These are phyloP conservation scores for Chlorella vulgaris DNA, from an alignment of 139 green algal genomes.

Conservation along the genomic window DNA sequence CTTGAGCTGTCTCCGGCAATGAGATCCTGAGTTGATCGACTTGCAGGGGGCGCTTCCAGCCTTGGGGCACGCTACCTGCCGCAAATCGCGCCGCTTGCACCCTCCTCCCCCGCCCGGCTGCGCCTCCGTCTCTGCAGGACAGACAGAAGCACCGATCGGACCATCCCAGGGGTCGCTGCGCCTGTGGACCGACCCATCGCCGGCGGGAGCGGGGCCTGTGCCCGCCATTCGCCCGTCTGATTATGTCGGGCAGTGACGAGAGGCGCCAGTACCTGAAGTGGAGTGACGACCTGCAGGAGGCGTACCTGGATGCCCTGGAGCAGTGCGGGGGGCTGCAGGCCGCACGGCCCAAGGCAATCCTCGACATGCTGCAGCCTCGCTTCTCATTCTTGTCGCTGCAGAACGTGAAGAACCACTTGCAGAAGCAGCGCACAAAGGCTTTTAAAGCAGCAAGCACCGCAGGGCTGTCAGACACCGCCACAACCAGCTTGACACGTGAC, in stretches of 20 bases:
- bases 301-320: constrained; percentile 7
- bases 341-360: constrained; percentile 6
- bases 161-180: no score
- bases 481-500: no score
- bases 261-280: not conserved
- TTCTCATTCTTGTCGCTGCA: not conserved
- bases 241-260: not conserved
- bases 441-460: not conserved
- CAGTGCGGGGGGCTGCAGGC: constrained; percentile 20
- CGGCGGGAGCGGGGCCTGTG: not conserved
- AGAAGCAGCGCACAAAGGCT: constrained; percentile 16
- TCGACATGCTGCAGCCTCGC: constrained; percentile 10
- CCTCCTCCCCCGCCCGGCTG: no score
- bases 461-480: no score
- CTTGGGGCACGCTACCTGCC: no score
- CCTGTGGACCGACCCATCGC: no score
- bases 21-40: no score
- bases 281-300: constrained; percentile 14
- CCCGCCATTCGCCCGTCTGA: not conserved
- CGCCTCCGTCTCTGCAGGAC: no score
- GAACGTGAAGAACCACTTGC: constrained; percentile 30
- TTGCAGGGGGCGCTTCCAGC: no score
- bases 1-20: no score
- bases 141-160: no score
- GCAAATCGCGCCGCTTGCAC: no score